Evolutionary conservation across 768 basidiomycete species (phyloP).

Genomic region (Suillus spraguei): DNA sequence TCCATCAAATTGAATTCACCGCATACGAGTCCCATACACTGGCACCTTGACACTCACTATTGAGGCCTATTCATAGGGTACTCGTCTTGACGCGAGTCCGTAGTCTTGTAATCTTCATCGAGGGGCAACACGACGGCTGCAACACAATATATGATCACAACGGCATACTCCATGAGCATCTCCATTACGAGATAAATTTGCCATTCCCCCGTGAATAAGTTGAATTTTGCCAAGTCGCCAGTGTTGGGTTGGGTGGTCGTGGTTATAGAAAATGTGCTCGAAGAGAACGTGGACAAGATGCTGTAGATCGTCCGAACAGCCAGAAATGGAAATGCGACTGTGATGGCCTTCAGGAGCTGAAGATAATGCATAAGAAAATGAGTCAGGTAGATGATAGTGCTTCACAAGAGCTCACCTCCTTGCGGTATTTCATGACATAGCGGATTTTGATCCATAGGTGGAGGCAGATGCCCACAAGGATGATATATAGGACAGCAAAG

Average conservation of each 20-base stretch:
- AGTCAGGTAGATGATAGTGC: slow-evolving; percentile 5
- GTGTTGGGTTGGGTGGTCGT: slow-evolving; percentile 25
- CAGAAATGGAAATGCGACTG: slow-evolving; percentile 60
- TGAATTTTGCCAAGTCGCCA: slow-evolving; percentile 47
- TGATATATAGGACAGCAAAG: slow-evolving; percentile 40
- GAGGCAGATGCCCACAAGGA: slow-evolving; percentile 47
- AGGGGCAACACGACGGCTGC: slow-evolving; percentile 23
- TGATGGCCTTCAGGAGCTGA: slow-evolving; percentile 59
- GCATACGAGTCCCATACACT: neutral
- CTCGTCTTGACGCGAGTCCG: slow-evolving; percentile 16
- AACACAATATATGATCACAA: slow-evolving; percentile 41
- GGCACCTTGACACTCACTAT: neutral
- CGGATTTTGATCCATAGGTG: slow-evolving; percentile 55
- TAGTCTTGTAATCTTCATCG: slow-evolving; percentile 17
- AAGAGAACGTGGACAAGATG: slow-evolving; percentile 54
- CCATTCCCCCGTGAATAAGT: slow-evolving; percentile 54
- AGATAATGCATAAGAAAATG: slow-evolving; percentile 14
- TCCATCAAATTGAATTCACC: neutral
- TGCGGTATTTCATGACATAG: slow-evolving; percentile 29
- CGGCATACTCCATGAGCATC: slow-evolving; percentile 56
- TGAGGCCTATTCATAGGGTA: slow-evolving; percentile 36
- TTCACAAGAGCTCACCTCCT: slow-evolving; percentile 35
- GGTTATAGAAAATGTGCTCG: slow-evolving; percentile 36
- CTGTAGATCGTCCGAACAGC: slow-evolving; percentile 47
- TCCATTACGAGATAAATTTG: slow-evolving; percentile 54